These are phyloP conservation scores for Gossypium raimondii DNA, from an alignment of 345 rosid species.

Conservation along the genomic window DNA sequence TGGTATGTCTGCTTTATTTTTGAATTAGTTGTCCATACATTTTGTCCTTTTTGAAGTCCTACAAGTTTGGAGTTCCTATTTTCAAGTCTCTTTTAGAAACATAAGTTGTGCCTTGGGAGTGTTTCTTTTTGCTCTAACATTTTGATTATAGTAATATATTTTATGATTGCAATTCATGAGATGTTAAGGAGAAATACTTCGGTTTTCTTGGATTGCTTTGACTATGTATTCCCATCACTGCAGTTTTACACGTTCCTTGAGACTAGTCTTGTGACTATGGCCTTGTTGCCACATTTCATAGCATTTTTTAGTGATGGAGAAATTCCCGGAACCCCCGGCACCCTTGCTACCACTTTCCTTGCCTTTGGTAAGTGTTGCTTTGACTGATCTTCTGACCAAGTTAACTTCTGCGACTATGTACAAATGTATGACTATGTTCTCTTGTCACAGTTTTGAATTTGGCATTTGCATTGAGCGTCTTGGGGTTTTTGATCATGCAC, in stretches of 20 bases:
- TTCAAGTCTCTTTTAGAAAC: neutral
- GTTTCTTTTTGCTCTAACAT: neutral
- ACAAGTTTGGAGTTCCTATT: conserved; percentile 1
- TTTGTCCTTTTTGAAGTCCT: neutral
- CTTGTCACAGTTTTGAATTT: conserved; percentile 69
- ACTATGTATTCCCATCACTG: conserved; percentile 28
- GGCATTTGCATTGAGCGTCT: conserved; percentile 89
- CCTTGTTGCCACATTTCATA: conserved; percentile 79
- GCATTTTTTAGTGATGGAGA: conserved; percentile 91
- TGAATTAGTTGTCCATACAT: neutral
- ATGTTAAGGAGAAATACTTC: too few species aligned
- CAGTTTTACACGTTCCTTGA: conserved; percentile 96
- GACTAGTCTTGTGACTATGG: conserved; percentile 80
- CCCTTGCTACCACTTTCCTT: conserved; percentile 93
- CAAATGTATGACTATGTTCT: conserved; percentile 16
- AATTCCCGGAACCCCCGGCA: conserved; percentile 90
- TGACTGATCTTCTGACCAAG: neutral
- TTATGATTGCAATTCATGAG: neutral
- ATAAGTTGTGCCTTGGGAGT: neutral
- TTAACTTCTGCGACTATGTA: neutral
- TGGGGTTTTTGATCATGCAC: conserved; percentile 97
- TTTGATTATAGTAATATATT: neutral
- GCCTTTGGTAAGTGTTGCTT: conserved; percentile 62
- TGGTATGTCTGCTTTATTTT: conserved; percentile 52
- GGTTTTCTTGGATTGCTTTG: conserved; percentile 10